phyloP scores from a whole-genome alignment of 352 stramenopile genomes.

The Phytopythium sindhum region DNA sequence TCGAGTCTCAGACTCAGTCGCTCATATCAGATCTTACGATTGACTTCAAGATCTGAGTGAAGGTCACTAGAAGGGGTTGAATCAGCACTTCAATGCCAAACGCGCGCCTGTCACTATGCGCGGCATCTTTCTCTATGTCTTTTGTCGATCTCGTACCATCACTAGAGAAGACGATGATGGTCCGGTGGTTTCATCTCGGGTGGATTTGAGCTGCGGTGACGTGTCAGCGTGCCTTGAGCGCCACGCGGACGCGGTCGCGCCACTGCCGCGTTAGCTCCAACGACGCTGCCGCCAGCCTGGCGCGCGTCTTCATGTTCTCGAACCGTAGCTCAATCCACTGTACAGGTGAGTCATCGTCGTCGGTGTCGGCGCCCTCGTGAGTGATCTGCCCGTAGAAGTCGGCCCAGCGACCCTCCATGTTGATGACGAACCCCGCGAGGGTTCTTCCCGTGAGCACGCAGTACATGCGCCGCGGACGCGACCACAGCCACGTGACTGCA shows the following conservation, averaged over 20 bases:
- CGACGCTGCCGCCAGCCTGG: neutral
- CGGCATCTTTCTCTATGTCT: neutral
- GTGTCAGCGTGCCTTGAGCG: neutral
- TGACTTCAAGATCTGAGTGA: conserved; percentile 2
- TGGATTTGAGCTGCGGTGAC: neutral
- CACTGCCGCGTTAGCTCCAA: conserved; percentile 8
- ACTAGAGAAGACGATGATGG: neutral
- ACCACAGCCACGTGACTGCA: conserved; percentile 18
- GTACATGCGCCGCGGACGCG: conserved; percentile 20
- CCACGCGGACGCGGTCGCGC: conserved; percentile 4
- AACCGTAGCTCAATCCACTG: conserved; percentile 25
- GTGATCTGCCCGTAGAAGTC: conserved; percentile 28
- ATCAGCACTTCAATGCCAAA: neutral
- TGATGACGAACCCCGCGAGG: conserved; percentile 35
- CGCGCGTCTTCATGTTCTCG: neutral
- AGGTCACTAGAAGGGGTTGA: conserved; percentile 3
- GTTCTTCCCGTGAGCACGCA: conserved; percentile 27
- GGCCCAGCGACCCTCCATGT: conserved; percentile 37
- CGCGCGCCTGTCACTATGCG: neutral
- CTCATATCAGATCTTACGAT: neutral
- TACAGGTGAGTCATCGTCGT: neutral
- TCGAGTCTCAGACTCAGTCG: neutral
- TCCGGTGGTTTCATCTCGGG: neutral
- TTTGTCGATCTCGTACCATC: neutral
- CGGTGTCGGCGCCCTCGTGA: conserved; percentile 6